Percentiles rank a stretch among this genome's conserved stretches.
These are phyloP conservation scores for Tuber borchii DNA, from an alignment of 495 filamentous ascomycete genomes.

Conservation along the genomic window DNA sequence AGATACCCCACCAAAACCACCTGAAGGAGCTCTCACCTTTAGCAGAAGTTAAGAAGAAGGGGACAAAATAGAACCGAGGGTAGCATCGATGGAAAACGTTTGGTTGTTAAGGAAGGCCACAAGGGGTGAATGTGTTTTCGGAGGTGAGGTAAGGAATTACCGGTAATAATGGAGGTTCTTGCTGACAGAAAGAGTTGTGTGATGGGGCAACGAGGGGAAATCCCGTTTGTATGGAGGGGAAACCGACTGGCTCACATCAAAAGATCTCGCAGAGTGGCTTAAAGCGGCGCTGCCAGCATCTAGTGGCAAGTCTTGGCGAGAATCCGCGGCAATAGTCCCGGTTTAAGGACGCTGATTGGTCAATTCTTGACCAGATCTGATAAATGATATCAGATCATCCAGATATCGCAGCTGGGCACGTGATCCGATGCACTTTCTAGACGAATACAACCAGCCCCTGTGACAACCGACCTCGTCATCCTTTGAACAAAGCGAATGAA, in stretches of 20 bases:
- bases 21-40: background rate
- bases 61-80: background rate
- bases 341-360: background rate
- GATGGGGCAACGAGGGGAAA: background rate
- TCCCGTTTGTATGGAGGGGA: background rate
- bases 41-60: background rate
- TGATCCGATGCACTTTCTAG: background rate
- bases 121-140: background rate
- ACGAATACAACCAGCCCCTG: background rate
- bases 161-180: background rate
- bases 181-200: background rate
- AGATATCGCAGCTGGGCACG: background rate
- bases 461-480: background rate
- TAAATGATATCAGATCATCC: background rate
- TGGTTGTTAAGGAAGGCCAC: background rate
- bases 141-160: background rate
- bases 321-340: background rate
- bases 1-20: background rate
- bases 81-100: background rate
- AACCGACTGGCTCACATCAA: background rate
- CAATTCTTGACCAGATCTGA: background rate
- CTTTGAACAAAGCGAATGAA: background rate
- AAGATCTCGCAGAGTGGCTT: slow-evolving; percentile 2
- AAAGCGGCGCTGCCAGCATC: background rate
- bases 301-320: background rate